Conservation (phyloP, 2,329 filamentous ascomycete species). For the Ophiostoma piceae region DNA sequence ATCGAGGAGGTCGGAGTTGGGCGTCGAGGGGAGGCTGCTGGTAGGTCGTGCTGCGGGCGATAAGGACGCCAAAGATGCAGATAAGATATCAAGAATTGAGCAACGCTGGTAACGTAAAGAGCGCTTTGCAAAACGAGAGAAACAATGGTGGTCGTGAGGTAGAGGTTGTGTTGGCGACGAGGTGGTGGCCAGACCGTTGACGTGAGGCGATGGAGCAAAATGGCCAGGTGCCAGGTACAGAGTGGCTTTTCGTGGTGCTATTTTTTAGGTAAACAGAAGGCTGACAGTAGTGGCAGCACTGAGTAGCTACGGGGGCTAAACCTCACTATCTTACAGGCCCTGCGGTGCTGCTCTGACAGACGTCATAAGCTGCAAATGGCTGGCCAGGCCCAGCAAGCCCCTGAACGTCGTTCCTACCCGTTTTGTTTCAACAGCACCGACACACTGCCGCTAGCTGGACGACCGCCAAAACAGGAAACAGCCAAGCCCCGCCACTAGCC, state of each 20-base stretch:
- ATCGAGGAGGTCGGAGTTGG: background rate
- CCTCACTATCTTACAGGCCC: no score
- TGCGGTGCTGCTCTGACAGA: background rate
- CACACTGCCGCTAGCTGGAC: constrained; percentile 1
- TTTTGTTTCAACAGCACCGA: constrained; percentile 6
- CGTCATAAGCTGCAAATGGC: constrained; percentile 16
- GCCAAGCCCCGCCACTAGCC: constrained; percentile 2
- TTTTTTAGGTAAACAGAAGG: constrained; percentile 1
- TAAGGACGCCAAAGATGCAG: background rate
- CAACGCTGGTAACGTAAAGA: background rate
- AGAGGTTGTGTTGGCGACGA: constrained; percentile 4
- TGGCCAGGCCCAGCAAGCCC: background rate
- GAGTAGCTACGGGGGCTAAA: no score
- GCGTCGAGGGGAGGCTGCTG: background rate
- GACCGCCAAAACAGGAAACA: constrained; percentile 2
- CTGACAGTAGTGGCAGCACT: background rate
- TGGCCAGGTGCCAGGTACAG: constrained; percentile 1
- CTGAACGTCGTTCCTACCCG: constrained; percentile 15
- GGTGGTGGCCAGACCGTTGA: constrained; percentile 14
- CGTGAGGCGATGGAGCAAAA: constrained; percentile 6
- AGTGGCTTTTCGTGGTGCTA: background rate
- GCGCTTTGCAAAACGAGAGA: background rate
- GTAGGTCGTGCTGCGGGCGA: background rate
- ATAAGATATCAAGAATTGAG: background rate
- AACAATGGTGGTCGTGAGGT: background rate